Conservation (phyloP, 2,329 filamentous ascomycete species). For the Phialophora verrucosa region DNA sequence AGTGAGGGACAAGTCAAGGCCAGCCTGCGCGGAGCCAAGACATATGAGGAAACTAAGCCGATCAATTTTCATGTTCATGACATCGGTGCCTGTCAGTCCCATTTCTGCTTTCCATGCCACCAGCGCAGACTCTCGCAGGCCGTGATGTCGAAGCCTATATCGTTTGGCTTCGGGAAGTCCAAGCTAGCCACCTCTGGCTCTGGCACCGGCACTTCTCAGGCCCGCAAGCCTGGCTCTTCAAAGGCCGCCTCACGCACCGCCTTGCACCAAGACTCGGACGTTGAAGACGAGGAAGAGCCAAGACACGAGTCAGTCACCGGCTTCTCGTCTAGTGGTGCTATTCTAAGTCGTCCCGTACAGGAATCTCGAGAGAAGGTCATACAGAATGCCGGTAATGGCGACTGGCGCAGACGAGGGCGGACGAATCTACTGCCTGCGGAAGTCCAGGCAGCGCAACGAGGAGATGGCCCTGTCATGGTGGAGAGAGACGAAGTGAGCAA, state of each 20-base stretch:
- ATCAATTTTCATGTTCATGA: background rate
- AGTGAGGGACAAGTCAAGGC: constrained; percentile 9
- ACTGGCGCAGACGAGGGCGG: constrained; percentile 51
- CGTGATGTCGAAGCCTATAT: constrained; percentile 41
- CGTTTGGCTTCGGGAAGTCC: constrained; percentile 40
- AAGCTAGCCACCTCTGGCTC: constrained; percentile 23
- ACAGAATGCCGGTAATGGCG: constrained; percentile 65
- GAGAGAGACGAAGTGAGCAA: constrained; percentile 59
- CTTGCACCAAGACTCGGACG: constrained; percentile 59
- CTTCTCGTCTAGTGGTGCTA: constrained; percentile 57
- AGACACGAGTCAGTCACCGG: constrained; percentile 58
- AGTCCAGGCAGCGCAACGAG: constrained; percentile 53
- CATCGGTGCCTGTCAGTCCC: constrained; percentile 1
- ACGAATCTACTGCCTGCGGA: constrained; percentile 65
- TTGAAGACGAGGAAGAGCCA: constrained; percentile 43
- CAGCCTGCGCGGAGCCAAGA: background rate
- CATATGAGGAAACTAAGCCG: constrained; percentile 1
- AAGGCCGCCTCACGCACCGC: constrained; percentile 21
- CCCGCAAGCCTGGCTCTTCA: constrained; percentile 16
- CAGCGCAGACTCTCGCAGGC: constrained; percentile 1
- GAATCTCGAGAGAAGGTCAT: constrained; percentile 59
- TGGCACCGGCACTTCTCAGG: constrained; percentile 4
- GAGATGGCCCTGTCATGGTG: constrained; percentile 47
- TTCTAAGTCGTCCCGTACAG: constrained; percentile 48
- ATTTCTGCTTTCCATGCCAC: background rate